Base-by-base conservation (phyloP, 805 yeast species). In the Limtongia smithiae region DNA sequence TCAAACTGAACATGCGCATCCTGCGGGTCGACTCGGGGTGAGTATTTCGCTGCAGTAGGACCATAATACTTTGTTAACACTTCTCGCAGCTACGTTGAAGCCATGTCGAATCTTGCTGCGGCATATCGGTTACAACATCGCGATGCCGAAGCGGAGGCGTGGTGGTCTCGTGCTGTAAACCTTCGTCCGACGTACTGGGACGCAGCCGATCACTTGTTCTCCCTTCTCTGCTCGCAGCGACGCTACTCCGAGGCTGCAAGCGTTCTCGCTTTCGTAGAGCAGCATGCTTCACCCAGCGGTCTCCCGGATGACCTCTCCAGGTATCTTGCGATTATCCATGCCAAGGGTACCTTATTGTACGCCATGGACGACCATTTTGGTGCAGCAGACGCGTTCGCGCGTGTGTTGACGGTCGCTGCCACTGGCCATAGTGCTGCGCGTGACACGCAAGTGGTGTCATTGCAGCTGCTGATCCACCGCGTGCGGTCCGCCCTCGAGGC, bases 121-220 rank as follows among this genome's bases (percentile, higher is more conserved):
- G 54, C 59, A 1, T 47, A 50, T 25, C 51, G 57, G 3, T 47
- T 54, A 1, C 42, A 48, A 15, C 47, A 38, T 15, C 60, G 53
- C 25, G 42, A 41, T 9, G 32, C 46, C 11, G 59, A 60, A 11
- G 63, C 64, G 2, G 62, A 60, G n/a, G 42, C 49, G 4, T 59
- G 56, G 50, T 60, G 62, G 65, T 24, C 44, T 11, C 46, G 48
- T 21, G 59, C 61, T 1, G 44, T 61, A 5, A 39, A 33, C 8
- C 39, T 55, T 3, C 48, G 56, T 2, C 65, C 65, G 9, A 36
- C 50, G n/a, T 61, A 60, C 44, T 59, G 58, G 57, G 65, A 61
- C 36, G 63, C 65, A 1, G 58, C 62, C 7, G 65, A 62, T 9
- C 65, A 62, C 24, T 30, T 62, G 24, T 51, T 60, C 27, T 41